phyloP scores from a whole-genome alignment of 2,329 filamentous ascomycete genomes.

The Monosporascus sp. region DNA sequence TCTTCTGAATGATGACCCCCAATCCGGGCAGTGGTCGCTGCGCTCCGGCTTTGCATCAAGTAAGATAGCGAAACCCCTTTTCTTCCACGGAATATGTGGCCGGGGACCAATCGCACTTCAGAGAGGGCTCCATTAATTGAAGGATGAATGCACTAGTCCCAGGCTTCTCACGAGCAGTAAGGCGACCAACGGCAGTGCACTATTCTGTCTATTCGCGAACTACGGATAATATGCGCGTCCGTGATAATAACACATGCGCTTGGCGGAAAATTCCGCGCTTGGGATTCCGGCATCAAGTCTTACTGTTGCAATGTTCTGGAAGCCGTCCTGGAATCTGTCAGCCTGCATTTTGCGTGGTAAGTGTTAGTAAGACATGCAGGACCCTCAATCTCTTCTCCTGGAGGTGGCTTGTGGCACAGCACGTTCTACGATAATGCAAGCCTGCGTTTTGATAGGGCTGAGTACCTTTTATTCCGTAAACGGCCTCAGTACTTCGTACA shows the following conservation, averaged over 20 bases:
- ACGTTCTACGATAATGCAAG: slow-evolving; percentile 2
- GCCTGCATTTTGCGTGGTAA: slow-evolving; percentile 3
- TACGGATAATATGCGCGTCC: neutral
- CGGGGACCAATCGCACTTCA: too few species aligned
- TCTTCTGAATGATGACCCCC: neutral
- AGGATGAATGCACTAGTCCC: too few species aligned
- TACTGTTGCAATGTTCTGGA: neutral
- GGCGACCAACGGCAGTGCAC: too few species aligned
- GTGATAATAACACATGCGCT: neutral
- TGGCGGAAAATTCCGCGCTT: neutral
- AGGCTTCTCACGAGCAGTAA: too few species aligned
- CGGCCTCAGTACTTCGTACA: neutral
- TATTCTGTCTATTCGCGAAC: neutral
- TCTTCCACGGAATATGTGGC: too few species aligned
- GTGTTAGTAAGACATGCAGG: slow-evolving; percentile 14
- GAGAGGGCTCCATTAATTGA: too few species aligned
- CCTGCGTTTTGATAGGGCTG: slow-evolving; percentile 17
- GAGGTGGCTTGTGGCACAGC: slow-evolving; percentile 16
- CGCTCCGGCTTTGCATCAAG: too few species aligned
- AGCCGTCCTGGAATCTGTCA: neutral
- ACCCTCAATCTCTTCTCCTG: slow-evolving; percentile 8
- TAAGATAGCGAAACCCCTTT: too few species aligned
- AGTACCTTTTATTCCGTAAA: neutral
- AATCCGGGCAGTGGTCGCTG: too few species aligned
- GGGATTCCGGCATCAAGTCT: neutral